Evolutionary conservation across 306 rosid species (phyloP), one percentile per base, ranked within the genome.

Genomic region (Alnus glutinosa): DNA sequence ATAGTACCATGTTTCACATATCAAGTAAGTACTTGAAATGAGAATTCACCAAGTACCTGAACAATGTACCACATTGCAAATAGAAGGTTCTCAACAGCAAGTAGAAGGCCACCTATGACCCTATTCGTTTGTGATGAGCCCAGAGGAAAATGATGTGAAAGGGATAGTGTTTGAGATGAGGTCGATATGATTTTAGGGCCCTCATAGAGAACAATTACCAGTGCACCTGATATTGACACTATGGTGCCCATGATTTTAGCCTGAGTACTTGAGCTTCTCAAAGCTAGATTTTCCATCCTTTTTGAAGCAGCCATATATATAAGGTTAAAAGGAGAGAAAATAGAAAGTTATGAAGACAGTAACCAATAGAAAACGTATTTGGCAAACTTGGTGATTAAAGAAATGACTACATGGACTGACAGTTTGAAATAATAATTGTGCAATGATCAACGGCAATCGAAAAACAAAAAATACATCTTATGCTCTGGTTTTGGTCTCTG

Each of bases 271-370:
- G 83, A 64, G 72, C 88, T 83, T 84, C 85, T 78, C 58, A 79
- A 19, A 78, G 36, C 78, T 34, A 80, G 42, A 23, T 80, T 86
- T 78, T 89, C 91, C 90, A 89, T 91, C 89, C 96, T 91, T 75
- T 46, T 64, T 54, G 32, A 55, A 3, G 44, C 30, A 54, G 1
- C 61, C 70, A 9, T 2, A 73, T 7, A 42, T 42, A 49, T 2
- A 73, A 28, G 2, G 18, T 54, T 54, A 51, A 23, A 55, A 55
- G 66, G 62, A 55, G 48, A 39, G 14, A 47, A n/a, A 18, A 66
- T 37, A 66, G 28, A 3, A 3, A 16, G 12, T 16, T 67, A 30
- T 3, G 13, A 34, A 37, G 7, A 7, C 30, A 66, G 11, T 16
- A 36, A 42, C 49, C 71, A 39, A 66, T 32, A 14, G 15, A 34